Evolutionary conservation across 176 grass and related monocot genomes (phyloP), one percentile per base, ranked within the genome.

Genomic region (Juncus effusus): DNA sequence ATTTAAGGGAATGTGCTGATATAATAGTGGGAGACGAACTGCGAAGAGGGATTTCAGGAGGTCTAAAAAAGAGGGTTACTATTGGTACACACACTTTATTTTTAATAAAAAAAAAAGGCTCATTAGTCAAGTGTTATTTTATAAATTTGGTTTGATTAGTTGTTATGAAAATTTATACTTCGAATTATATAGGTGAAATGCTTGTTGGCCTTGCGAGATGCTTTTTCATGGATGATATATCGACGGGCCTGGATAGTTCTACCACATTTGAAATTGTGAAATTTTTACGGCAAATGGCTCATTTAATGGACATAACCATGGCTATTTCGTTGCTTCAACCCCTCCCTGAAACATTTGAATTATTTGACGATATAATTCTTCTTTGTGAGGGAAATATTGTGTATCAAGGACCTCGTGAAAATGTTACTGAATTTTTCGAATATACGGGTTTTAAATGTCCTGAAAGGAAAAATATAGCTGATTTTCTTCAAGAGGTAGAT

Each of bases 401-500:
- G 53, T 96, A 96, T 78, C 82, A 91, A 81, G 92, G 92, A 42
- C 92, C 92, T 61, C 66, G 92, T 65, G 87, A 96, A 81, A 81
- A 83, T 70, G 85, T 83, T 45, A 75, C 66, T 0, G 63, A 75
- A 69, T 91, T 88, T 74, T 96, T 96, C 72, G 77, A 91, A 79
- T 83, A 64, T 38, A 79, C 86, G 67, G 84, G 92, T 51, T 89
- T 96, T 78, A 96, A 81, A 81, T 96, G 92, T 73, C 92, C 87
- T 39, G 63, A 65, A 10, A 91, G 92, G 74, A 96, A 96, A 88
- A 96, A 91, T 60, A 36, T 84, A 37, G 87, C 92, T 0, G 85
- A 91, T 76, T 96, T 96, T 62, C 85, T 96, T 81, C 92, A 89
- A 79, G 92, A 96, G 92, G 92, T 96, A 91, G n/a, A n/a, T n/a